These are phyloP conservation scores for Anisodus acutangulus DNA, from an alignment of 257 asterid species.

Conservation along the genomic window DNA sequence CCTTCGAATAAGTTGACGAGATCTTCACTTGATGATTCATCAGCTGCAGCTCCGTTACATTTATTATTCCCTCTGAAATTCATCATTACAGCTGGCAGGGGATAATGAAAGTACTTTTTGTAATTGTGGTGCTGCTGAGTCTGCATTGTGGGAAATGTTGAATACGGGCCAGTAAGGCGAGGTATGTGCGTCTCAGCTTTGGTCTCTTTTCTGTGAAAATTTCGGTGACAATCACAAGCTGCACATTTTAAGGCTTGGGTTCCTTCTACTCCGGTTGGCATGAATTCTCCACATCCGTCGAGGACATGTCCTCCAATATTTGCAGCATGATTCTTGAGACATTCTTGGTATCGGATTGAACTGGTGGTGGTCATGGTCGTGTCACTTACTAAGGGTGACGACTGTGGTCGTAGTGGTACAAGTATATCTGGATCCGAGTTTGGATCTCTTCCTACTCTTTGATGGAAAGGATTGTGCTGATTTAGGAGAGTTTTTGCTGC, in stretches of 20 bases:
- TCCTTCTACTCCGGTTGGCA: slow-evolving; percentile 24
- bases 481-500: too few relatives aligned
- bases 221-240: slow-evolving; percentile 14
- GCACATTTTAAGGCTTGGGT: background rate
- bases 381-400: background rate
- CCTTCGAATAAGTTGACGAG: background rate
- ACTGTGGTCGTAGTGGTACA: background rate
- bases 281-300: slow-evolving; percentile 30
- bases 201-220: slow-evolving; percentile 13
- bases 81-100: background rate
- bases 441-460: background rate
- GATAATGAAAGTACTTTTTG: background rate
- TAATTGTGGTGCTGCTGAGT: background rate
- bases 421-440: background rate
- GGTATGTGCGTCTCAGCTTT: background rate
- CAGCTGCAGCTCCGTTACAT: background rate
- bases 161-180: background rate
- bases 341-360: background rate
- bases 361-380: background rate
- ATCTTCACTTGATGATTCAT: slow-evolving; percentile 8
- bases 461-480: background rate
- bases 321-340: slow-evolving; percentile 20
- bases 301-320: slow-evolving; percentile 15
- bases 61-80: background rate
- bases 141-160: background rate